Base-by-base conservation (phyloP, 2,329 filamentous ascomycete species). In the Verticillium nonalfalfae region DNA sequence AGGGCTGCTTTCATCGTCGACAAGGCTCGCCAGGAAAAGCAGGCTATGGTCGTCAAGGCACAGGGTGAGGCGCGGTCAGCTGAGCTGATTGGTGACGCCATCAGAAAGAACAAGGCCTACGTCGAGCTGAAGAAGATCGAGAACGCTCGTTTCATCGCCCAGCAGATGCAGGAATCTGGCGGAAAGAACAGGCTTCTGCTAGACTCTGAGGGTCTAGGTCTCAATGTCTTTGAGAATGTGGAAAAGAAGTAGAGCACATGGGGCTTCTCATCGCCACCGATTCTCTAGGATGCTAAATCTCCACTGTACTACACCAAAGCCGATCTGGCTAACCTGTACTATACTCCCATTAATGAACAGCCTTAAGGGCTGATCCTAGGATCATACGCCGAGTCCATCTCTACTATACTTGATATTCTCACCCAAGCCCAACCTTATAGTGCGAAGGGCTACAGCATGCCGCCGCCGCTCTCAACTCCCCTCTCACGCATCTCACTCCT, bases 81-180 rank as follows among this genome's bases (percentile, higher is more conserved):
- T 56, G 93, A 99, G 80, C 88, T 99, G 66, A 97, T 99, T 72
- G 95, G 95, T 78, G 95, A 99, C 59, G 95, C 95, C 64, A 96
- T 99, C 87, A 99, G 98, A 91, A 99, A 98, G 90, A 96, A 85
- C 82, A 90, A 93, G 80, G 90, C 92, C 67, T 99, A 99, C 76
- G 87, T 99, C 66, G 95, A 98, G 78, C 85, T 99, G 73, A 91
- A 96, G 80, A 95, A 96, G 84, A 96, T 99, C 71, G 95, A 99
- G 81, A 99, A 97, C 72, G 95, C 95, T 7, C 85, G 91, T 68
- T 84, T 86, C 61, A 96, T 99, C 76, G 95, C 95, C n/a, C 77
- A 83, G 68, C 88, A 96, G 68, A 76, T 99, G 70, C 91, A 97
- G 77, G 92, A 96, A 76, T 84, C 84, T 62, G 90, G 91, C 63